Evolutionary conservation across 129 eudicot genomes (phyloP), one percentile per base, ranked within the genome.

Genomic region (Chrysanthemum makinoi): DNA sequence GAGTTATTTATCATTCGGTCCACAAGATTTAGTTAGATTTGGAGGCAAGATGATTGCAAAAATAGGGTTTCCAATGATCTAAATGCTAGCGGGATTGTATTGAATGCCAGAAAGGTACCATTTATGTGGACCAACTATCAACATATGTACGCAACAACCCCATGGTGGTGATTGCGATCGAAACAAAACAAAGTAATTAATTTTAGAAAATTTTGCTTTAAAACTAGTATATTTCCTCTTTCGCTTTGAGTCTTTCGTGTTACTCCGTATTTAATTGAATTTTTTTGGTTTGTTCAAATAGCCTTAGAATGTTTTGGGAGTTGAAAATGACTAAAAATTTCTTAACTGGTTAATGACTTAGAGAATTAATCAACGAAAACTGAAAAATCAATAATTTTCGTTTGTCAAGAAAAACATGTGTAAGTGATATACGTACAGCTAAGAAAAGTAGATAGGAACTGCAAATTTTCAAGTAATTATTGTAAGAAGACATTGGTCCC

Each of bases 101-200:
- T 64, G 55, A 74, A 74, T 43, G 78, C 72, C 19, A 65, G 78
- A 74, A 74, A 64, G 72, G 54, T 14, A 65, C 65, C 55, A 22
- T 65, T 24, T 63, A 65, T 54, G 66, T 74, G 73, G 67, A 75
- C 73, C 79, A 66, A 66, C 79, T 75, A 66, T 75, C 79, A 66
- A 75, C 79, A 55, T 52, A 26, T 69, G 62, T 52, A 51, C 44
- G 73, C 73, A 26, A 51, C 28, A 65, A 65, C 72, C 58, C 72
- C 56, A 75, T 44, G 33, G 17, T 65, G 30, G 66, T 17, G 73
- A 66, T 54, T 48, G 65, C 59, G 44, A 39, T 39, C 44, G 57
- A 54, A 65, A 65, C 59, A 35, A 65, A 35, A 65, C 35, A 1
- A 28, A 43, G 56, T 71, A 33, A 30, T 30, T 71, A 33, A 30